Base-by-base conservation (phyloP, 805 yeast species). In the Hanseniaspora lachancei region DNA sequence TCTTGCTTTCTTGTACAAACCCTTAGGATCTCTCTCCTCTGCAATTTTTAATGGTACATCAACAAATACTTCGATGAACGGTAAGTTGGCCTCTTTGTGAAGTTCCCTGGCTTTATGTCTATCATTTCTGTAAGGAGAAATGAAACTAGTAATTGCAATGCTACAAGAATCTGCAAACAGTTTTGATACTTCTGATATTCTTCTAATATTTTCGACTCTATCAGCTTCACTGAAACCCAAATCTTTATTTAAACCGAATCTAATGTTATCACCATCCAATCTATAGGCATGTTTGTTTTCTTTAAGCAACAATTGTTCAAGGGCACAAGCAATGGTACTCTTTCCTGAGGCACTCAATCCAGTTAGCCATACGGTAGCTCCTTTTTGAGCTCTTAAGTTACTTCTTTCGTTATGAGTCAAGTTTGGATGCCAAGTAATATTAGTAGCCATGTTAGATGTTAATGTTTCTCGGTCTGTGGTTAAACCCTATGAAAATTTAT, bases 1-100 rank as follows among this genome's bases (percentile, higher is more conserved):
- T 70, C 97, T 81, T 18, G 97, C 97, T 77, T 91, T 91, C 72
- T 89, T 89, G 75, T 91, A 91, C 62, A 91, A 74, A 13, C 97
- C 97, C 74, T 91, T 91, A 60, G 97, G 97, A 70, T 91, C 97
- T 73, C 97, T 86, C 70, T 87, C 78, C 75, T 91, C 97, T 51
- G 97, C 97, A 59, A 91, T 88, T 64, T 84, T 89, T 52, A 91
- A 76, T 38, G 97, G 97, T 47, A 89, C 97, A 68, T 89, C 96
- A 39, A 89, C 91, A 62, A 73, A 89, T 9, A 91, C 95, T 73
- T 89, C 97, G 55, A 89, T 78, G 64, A 89, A 89, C 54, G 95
- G 91, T 59, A 91, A 73, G 43, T 77, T 77, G 60, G 82, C 79
- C 58, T 80, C 80, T 60, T 77, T 80, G 68, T 89, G 97, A 60